A percentile compares a stretch with the other conserved stretches of the same genome.
Conservation (phyloP, 768 basidiomycete genomes). For the Russula vinacea region DNA sequence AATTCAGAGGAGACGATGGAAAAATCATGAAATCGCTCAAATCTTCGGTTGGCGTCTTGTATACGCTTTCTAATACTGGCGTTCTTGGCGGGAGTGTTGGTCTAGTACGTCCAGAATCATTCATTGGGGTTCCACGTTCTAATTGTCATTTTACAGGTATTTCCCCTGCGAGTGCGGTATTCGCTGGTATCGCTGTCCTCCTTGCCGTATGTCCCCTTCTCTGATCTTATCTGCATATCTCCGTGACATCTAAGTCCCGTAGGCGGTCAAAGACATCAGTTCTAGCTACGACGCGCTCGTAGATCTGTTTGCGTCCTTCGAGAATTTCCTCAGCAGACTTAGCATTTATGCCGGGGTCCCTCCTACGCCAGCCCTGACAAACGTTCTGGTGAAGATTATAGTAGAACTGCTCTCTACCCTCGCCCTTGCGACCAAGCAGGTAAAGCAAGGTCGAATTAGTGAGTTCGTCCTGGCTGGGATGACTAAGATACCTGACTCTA, state of each 20-base stretch:
- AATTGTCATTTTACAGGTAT: too few relatives aligned
- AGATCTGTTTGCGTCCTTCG: slow-evolving; percentile 8
- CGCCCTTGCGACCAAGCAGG: slow-evolving; percentile 13
- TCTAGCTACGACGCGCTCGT: slow-evolving; percentile 3
- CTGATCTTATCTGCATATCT: too few relatives aligned
- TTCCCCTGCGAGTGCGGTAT: too few relatives aligned
- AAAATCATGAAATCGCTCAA: background rate
- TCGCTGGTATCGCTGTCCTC: too few relatives aligned
- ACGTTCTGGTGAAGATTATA: background rate
- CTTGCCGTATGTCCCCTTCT: too few relatives aligned
- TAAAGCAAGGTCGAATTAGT: slow-evolving; percentile 7
- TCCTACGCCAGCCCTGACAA: background rate
- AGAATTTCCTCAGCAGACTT: slow-evolving; percentile 5
- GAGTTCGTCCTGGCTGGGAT: background rate
- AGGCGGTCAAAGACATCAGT: background rate
- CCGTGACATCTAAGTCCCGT: too few relatives aligned
- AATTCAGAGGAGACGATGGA: background rate
- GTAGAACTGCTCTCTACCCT: slow-evolving; percentile 5
- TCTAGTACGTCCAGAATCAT: background rate
- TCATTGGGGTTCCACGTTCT: too few relatives aligned
- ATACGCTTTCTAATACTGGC: background rate
- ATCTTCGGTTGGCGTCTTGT: background rate
- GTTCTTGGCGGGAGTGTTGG: background rate
- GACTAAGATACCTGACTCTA: background rate
- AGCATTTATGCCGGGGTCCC: background rate